phyloP scores from a whole-genome alignment of 352 stramenopile genomes.

The Phytopythium oedochilum region DNA sequence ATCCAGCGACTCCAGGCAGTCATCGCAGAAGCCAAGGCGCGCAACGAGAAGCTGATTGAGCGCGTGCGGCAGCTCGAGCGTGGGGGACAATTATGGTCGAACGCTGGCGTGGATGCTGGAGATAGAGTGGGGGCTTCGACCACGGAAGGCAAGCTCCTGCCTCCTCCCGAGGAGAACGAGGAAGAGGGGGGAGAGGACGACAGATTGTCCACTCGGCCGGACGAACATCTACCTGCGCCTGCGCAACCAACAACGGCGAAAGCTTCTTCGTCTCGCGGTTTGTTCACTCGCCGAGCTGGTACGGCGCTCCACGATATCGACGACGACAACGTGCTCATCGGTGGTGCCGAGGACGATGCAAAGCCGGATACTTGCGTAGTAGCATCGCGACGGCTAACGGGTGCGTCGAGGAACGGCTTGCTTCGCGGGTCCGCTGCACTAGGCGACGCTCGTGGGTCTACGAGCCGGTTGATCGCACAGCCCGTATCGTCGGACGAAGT shows the following conservation, averaged over 20 bases:
- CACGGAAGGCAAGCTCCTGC: neutral
- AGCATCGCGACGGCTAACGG: neutral
- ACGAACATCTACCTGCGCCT: slow-evolving; percentile 5
- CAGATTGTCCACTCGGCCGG: neutral
- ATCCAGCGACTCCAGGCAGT: slow-evolving; percentile 59
- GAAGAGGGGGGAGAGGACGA: slow-evolving; percentile 8
- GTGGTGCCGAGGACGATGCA: slow-evolving; percentile 33
- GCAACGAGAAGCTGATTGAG: slow-evolving; percentile 70
- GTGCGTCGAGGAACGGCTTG: neutral
- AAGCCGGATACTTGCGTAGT: neutral
- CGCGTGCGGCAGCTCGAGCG: slow-evolving; percentile 67
- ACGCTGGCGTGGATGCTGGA: slow-evolving; percentile 21
- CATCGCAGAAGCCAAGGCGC: slow-evolving; percentile 54
- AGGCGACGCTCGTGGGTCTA: neutral
- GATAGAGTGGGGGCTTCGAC: slow-evolving; percentile 2
- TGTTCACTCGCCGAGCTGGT: slow-evolving; percentile 47
- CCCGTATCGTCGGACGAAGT: slow-evolving; percentile 17
- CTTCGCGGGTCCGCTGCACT: neutral
- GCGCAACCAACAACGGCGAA: slow-evolving; percentile 17
- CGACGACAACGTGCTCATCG: slow-evolving; percentile 68
- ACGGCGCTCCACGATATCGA: slow-evolving; percentile 33
- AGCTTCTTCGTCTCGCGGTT: slow-evolving; percentile 40
- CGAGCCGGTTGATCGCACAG: neutral
- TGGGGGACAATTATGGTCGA: slow-evolving; percentile 64
- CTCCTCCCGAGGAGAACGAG: slow-evolving; percentile 4